Evolutionary conservation across 352 stramenopile genomes (phyloP).

Genomic region (Globisporangium polare): DNA sequence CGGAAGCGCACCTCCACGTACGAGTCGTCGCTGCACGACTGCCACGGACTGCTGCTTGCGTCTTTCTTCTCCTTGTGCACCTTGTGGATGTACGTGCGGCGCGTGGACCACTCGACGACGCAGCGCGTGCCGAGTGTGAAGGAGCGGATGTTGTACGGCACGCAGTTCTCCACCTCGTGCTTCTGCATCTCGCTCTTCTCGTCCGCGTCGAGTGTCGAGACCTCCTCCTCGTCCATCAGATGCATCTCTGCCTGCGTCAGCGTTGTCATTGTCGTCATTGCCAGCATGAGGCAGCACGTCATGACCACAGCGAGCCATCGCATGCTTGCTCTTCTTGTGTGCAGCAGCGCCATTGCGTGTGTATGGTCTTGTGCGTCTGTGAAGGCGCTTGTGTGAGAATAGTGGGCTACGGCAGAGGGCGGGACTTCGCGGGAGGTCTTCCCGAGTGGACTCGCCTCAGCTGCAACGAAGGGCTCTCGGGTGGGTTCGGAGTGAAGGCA

Average conservation of each 20-base stretch:
- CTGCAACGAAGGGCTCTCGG: too few species aligned
- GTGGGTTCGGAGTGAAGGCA: too few species aligned
- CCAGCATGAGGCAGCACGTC: neutral
- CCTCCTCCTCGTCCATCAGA: slow-evolving; percentile 30
- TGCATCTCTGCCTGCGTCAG: slow-evolving; percentile 18
- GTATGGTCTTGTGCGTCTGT: neutral
- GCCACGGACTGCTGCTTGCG: slow-evolving; percentile 41
- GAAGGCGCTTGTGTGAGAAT: neutral
- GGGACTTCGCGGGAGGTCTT: neutral
- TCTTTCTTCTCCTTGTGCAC: slow-evolving; percentile 34
- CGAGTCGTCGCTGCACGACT: slow-evolving; percentile 63
- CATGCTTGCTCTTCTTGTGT: neutral
- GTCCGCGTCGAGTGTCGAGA: slow-evolving; percentile 41
- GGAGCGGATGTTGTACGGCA: slow-evolving; percentile 75
- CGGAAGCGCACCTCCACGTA: slow-evolving; percentile 58
- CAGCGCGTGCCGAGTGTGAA: slow-evolving; percentile 48
- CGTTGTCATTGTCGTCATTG: neutral
- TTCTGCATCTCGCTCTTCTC: slow-evolving; percentile 63
- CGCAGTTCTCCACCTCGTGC: slow-evolving; percentile 82
- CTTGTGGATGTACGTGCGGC: slow-evolving; percentile 67
- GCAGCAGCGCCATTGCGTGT: slow-evolving; percentile 1
- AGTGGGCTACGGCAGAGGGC: neutral
- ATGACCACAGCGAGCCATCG: neutral
- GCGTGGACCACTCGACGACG: slow-evolving; percentile 69
- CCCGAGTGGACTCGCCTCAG: neutral